phyloP scores from a whole-genome alignment of 106 monocot genomes.

The Acorus calamus region DNA sequence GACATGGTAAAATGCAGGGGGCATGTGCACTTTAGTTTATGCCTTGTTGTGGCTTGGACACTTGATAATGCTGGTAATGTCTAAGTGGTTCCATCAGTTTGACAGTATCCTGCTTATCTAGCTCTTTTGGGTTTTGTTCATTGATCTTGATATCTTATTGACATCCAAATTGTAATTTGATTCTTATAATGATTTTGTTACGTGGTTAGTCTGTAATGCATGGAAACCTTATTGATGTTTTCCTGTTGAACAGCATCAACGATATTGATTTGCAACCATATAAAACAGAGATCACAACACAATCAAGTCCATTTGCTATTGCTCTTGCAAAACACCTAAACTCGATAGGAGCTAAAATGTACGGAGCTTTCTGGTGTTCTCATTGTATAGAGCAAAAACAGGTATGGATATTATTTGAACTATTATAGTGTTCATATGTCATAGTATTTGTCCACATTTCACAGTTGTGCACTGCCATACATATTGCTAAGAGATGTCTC shows the following conservation, averaged over 20 bases:
- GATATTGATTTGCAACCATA: conserved; percentile 60
- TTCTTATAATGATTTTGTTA: no score
- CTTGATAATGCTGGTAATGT: no score
- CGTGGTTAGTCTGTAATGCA: no score
- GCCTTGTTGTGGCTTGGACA: no score
- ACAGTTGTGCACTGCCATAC: not conserved
- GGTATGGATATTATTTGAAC: conserved; percentile 25
- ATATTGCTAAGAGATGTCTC: not conserved
- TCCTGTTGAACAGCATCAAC: conserved; percentile 28
- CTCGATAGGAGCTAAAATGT: conserved; percentile 93
- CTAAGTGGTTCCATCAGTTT: no score
- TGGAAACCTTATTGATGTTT: not conserved
- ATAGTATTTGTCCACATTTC: not conserved
- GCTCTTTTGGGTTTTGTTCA: no score
- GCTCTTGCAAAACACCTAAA: conserved; percentile 79
- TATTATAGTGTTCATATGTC: not conserved
- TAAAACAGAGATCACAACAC: conserved; percentile 62
- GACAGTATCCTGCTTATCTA: no score
- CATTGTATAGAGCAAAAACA: conserved; percentile 96
- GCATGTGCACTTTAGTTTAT: no score
- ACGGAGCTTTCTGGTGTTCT: conserved; percentile 99
- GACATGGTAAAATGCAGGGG: no score
- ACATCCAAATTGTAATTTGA: no score
- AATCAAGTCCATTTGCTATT: conserved; percentile 69
- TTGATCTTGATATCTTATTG: no score